These are phyloP conservation scores for Euphorbia lathyris DNA, from an alignment of 345 rosid genomes.

Conservation along the genomic window DNA sequence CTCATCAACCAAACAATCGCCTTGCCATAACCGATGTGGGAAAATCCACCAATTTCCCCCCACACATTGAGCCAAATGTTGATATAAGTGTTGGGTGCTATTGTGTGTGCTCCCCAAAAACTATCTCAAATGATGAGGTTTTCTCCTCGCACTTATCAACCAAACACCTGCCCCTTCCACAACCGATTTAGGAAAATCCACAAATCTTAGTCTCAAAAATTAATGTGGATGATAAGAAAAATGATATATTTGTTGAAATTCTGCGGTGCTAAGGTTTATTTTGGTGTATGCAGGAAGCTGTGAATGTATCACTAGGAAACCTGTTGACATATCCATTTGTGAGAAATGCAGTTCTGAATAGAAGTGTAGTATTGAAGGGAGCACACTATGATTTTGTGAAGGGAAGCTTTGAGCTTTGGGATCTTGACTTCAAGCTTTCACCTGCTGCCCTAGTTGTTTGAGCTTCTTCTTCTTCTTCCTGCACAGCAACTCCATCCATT, in stretches of 20 bases:
- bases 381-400: slow-evolving; percentile 34
- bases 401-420: slow-evolving; percentile 70
- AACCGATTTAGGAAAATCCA: too few species aligned
- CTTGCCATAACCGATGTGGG: too few species aligned
- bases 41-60: too few species aligned
- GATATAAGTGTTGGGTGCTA: too few species aligned
- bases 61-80: too few species aligned
- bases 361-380: slow-evolving; percentile 19
- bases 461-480: slow-evolving; percentile 2
- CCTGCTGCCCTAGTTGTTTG: background rate
- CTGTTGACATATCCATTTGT: slow-evolving; percentile 36
- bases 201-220: too few species aligned
- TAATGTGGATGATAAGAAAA: too few species aligned
- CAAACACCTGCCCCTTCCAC: too few species aligned
- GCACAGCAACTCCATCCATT: background rate
- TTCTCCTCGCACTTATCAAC: too few species aligned
- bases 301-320: slow-evolving; percentile 34
- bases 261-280: background rate
- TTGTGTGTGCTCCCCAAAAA: too few species aligned
- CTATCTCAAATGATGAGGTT: too few species aligned
- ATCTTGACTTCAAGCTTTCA: slow-evolving; percentile 32
- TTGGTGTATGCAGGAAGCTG: slow-evolving; percentile 33
- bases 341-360: slow-evolving; percentile 27
- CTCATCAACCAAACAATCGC: too few species aligned
- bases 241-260: background rate